Conservation (phyloP, 2,329 filamentous ascomycete genomes). For the Colletotrichum spaethianum region DNA sequence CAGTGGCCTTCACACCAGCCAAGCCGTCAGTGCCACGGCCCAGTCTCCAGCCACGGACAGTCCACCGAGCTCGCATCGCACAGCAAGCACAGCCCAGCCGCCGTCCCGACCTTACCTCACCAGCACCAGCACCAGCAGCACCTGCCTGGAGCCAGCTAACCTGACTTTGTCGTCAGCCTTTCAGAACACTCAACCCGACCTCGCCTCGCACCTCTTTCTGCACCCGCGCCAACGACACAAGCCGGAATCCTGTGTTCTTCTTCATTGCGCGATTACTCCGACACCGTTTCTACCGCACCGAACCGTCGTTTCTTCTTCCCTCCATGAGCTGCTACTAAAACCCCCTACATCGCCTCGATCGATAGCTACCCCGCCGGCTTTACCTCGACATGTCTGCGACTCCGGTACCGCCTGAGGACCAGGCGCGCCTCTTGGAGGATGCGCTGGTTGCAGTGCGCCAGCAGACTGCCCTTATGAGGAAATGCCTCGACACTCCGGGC, state of each 20-base stretch:
- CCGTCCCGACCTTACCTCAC: constrained; percentile 29
- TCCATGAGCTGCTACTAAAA: constrained; percentile 32
- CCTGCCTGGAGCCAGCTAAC: constrained; percentile 9
- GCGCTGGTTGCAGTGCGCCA: constrained; percentile 96
- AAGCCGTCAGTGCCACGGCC: no score
- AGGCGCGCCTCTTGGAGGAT: constrained; percentile 96
- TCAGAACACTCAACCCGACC: not conserved
- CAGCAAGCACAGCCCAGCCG: constrained; percentile 8
- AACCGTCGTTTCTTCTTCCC: constrained; percentile 16
- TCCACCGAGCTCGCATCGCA: constrained; percentile 27
- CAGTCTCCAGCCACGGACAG: constrained; percentile 14
- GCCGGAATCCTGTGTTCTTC: not conserved
- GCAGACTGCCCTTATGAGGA: constrained; percentile 97
- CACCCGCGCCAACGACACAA: constrained; percentile 15
- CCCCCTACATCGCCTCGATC: constrained; percentile 38
- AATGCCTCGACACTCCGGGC: constrained; percentile 95
- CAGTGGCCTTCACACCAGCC: constrained; percentile 2
- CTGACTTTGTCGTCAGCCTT: constrained; percentile 33
- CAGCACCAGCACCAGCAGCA: constrained; percentile 4
- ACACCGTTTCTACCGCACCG: not conserved
- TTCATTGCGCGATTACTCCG: not conserved
- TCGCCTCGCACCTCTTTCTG: not conserved
- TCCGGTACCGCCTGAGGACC: constrained; percentile 80
- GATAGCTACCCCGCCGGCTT: constrained; percentile 42
- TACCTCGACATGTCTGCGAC: constrained; percentile 57